Evolutionary conservation across 495 filamentous ascomycete genomes (phyloP).

Genomic region (Bombardia bombarda): DNA sequence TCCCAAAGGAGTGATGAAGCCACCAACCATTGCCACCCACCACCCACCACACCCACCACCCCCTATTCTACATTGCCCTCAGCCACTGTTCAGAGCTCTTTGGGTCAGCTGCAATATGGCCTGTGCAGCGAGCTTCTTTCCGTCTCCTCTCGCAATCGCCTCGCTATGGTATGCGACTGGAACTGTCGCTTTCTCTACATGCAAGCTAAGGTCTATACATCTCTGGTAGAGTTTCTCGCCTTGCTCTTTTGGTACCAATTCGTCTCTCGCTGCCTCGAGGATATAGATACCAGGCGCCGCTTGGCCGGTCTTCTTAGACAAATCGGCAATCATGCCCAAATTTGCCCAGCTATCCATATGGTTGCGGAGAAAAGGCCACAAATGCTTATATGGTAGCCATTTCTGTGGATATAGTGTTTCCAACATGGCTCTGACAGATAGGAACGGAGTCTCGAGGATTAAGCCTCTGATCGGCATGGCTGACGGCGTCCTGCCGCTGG

Average conservation of each 20-base stretch:
- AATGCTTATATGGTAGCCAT: constrained; percentile 63
- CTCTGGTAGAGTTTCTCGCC: constrained; percentile 39
- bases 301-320: constrained; percentile 8
- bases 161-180: constrained; percentile 38
- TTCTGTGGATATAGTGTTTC: constrained; percentile 68
- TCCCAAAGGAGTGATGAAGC: constrained; percentile 3
- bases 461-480: constrained; percentile 34
- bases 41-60: background rate
- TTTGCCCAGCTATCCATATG: constrained; percentile 40
- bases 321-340: constrained; percentile 24
- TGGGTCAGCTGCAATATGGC: constrained; percentile 17
- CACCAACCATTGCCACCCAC: background rate
- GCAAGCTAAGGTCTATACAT: constrained; percentile 31
- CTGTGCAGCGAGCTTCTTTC: constrained; percentile 32
- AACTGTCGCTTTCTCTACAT: constrained; percentile 28
- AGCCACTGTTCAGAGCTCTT: constrained; percentile 6
- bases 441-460: constrained; percentile 71
- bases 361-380: constrained; percentile 42
- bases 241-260: constrained; percentile 56
- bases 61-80: too few relatives aligned
- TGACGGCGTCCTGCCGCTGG: constrained; percentile 12
- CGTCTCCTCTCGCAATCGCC: constrained; percentile 33
- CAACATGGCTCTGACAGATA: constrained; percentile 66
- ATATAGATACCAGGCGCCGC: constrained; percentile 42
- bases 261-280: constrained; percentile 56